Evolutionary conservation across 208 protist genomes (phyloP), one percentile per base, ranked within the genome.

Genomic region (Trypanosoma platydactyli): DNA sequence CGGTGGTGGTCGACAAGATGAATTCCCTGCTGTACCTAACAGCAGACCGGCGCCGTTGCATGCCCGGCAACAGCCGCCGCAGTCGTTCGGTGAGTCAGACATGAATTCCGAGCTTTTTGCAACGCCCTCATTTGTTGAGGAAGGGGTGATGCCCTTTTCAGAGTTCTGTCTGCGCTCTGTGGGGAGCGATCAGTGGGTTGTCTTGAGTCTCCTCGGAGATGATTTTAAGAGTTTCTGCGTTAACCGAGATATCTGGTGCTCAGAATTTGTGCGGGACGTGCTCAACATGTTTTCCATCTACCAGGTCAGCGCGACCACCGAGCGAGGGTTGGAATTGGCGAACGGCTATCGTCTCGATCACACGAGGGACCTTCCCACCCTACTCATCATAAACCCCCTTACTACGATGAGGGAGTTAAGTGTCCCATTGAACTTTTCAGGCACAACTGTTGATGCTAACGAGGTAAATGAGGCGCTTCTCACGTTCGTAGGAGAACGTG

Each of bases 361-460:
- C 6, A 4, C 13, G 13, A n/a, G 20, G 1, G 24, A 65, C n/a
- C 41, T 92, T 15, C 85, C 89, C 5, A 53, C 51, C 9, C 20
- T 92, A 41, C 79, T 87, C 41, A 75, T 94, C n/a, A 74, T 94
- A 15, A 77, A 92, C 64, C 89, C 89, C 16, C 46, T 86, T 27
- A 92, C 89, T 13, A 58, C 63, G 25, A 74, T 72, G 52, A 73
- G 76, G 57, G 83, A 86, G 68, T n/a, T 54, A 41, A 56, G 64
- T 1, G 40, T 94, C 22, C 50, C 51, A 13, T 63, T 88, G 18
- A 66, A 61, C 29, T 42, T 40, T 18, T 58, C 30, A 1, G 60
- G 68, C n/a, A 59, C 38, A 27, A 68, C 40, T n/a, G 67, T 89
- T 38, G 74, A 90, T 51, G 73, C 56, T n/a, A 51, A 50, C 24